phyloP scores from a whole-genome alignment of 2,329 filamentous ascomycete genomes.

The Trichoderma hamatum region DNA sequence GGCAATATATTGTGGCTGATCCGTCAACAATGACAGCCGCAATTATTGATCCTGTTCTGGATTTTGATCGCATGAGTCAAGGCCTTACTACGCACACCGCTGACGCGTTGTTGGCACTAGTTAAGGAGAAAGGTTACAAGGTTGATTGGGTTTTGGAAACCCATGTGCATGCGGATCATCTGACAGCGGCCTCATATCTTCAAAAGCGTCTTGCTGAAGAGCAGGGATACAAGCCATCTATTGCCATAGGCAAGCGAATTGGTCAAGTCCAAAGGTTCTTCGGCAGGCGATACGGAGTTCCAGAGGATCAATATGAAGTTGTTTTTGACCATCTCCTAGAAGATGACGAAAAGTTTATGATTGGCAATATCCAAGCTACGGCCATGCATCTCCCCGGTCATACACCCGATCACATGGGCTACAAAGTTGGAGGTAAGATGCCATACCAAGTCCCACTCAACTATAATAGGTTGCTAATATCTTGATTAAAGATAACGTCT shows the following conservation, averaged over 20 bases:
- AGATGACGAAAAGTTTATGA: conserved; percentile 55
- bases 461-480: neutral
- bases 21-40: conserved; percentile 50
- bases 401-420: conserved; percentile 64
- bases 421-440: conserved; percentile 52
- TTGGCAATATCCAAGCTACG: conserved; percentile 51
- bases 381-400: conserved; percentile 63
- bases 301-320: conserved; percentile 44
- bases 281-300: conserved; percentile 51
- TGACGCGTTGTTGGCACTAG: conserved; percentile 51
- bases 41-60: conserved; percentile 65
- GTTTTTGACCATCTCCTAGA: conserved; percentile 58
- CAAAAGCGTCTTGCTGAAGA: conserved; percentile 46
- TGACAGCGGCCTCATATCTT: conserved; percentile 62
- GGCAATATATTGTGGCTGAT: conserved; percentile 64
- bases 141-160: conserved; percentile 62
- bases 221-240: conserved; percentile 44
- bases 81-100: conserved; percentile 55
- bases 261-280: conserved; percentile 54
- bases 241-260: conserved; percentile 62
- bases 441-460: accelerated
- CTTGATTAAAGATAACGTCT: conserved; percentile 45
- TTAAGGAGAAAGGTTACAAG: conserved; percentile 50
- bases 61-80: conserved; percentile 52
- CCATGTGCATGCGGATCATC: conserved; percentile 63